Evolutionary conservation across 139 green algal species (phyloP).

Genomic region (Deuterostichococcus epilithicus): DNA sequence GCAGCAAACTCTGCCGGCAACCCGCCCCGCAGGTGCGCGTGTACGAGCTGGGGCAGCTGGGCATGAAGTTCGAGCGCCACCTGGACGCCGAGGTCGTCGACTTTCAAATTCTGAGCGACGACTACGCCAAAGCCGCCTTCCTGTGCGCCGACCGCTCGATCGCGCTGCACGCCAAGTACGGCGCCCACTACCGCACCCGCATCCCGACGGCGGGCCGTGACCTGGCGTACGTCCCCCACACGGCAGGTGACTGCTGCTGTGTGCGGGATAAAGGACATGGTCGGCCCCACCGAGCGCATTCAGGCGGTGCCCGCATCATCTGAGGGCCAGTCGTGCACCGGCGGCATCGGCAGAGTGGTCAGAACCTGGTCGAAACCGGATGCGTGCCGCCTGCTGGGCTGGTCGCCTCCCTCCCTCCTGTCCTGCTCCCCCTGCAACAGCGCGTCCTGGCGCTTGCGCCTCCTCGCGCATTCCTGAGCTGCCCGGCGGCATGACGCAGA

Average conservation of each 20-base stretch:
- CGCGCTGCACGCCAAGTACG: slow-evolving; percentile 89
- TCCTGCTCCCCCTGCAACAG: too few species aligned
- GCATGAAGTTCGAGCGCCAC: slow-evolving; percentile 95
- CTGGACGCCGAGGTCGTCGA: slow-evolving; percentile 92
- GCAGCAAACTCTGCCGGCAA: too few species aligned
- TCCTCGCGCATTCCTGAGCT: too few species aligned
- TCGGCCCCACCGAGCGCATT: too few species aligned
- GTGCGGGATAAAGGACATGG: too few species aligned
- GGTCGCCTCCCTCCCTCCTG: too few species aligned
- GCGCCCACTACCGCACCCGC: slow-evolving; percentile 80
- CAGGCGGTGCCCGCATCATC: too few species aligned
- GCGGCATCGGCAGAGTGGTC: too few species aligned
- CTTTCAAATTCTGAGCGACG: slow-evolving; percentile 88
- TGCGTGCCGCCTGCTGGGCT: too few species aligned
- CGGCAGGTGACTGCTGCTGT: slow-evolving; percentile 15
- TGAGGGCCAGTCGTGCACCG: too few species aligned
- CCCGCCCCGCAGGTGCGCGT: slow-evolving; percentile 33
- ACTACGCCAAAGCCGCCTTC: slow-evolving; percentile 95
- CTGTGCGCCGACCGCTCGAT: slow-evolving; percentile 85
- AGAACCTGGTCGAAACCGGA: too few species aligned
- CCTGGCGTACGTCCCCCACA: slow-evolving; percentile 73
- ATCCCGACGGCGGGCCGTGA: slow-evolving; percentile 71
- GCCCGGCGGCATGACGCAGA: slow-evolving; percentile 39
- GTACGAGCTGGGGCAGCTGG: slow-evolving; percentile 92
- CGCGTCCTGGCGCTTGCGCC: too few species aligned